Percentiles rank a stretch among this genome's conserved stretches.
Evolutionary conservation across 192 early-diverging fungal species (phyloP).

Genomic region (Thoreauomyces humboldtii): DNA sequence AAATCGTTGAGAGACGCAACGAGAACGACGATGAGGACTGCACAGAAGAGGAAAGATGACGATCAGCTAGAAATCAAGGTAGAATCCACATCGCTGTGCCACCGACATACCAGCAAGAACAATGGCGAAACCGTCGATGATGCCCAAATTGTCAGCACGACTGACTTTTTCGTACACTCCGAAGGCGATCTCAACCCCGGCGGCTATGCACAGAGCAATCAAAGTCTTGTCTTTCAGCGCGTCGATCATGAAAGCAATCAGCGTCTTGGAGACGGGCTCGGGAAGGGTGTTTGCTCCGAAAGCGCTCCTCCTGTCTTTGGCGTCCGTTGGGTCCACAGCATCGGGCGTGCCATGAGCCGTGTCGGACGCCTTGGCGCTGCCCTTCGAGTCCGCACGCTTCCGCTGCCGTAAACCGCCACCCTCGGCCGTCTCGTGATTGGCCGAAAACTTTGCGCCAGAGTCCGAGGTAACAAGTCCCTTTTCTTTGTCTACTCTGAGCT

Average conservation of each 20-base stretch:
- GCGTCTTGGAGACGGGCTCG: slow-evolving; percentile 21
- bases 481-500: slow-evolving; percentile 31
- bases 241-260: slow-evolving; percentile 41
- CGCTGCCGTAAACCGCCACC: no score
- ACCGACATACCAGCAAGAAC: slow-evolving; percentile 55
- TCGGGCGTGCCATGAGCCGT: not conserved
- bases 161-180: slow-evolving; percentile 79
- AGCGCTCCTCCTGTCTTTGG: not conserved
- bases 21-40: slow-evolving; percentile 85
- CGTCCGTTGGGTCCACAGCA: not conserved
- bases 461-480: slow-evolving; percentile 27
- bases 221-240: slow-evolving; percentile 55
- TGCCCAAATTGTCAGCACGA: slow-evolving; percentile 61
- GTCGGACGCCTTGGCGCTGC: not conserved
- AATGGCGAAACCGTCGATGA: slow-evolving; percentile 75
- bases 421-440: not conserved
- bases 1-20: slow-evolving; percentile 81
- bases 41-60: slow-evolving; percentile 5
- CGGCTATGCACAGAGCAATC: slow-evolving; percentile 84
- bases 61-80: not conserved
- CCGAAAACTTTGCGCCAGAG: not conserved
- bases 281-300: slow-evolving; percentile 49
- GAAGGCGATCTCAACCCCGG: slow-evolving; percentile 75
- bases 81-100: not conserved
- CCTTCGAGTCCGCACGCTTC: not conserved